Percentiles rank a stretch among this genome's conserved stretches.
phyloP scores from a whole-genome alignment of 768 basidiomycete species.

The Tylopilus rubrobrunneus region DNA sequence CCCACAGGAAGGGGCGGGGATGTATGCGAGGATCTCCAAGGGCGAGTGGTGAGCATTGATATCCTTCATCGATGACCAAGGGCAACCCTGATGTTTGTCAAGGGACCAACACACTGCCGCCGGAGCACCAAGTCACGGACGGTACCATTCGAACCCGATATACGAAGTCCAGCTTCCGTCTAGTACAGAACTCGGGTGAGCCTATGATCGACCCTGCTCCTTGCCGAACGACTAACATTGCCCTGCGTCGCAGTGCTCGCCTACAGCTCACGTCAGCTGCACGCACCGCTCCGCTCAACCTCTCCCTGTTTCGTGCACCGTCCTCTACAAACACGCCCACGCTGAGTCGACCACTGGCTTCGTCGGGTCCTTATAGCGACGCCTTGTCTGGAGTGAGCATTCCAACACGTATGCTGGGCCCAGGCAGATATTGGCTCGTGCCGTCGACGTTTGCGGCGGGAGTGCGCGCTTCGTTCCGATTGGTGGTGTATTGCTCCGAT shows the following conservation, averaged over 20 bases:
- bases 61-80: neutral
- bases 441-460: slow-evolving; percentile 72
- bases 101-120: slow-evolving; percentile 60
- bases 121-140: slow-evolving; percentile 63
- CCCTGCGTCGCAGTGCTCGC: slow-evolving; percentile 48
- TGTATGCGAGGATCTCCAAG: slow-evolving; percentile 68
- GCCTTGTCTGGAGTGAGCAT: slow-evolving; percentile 68
- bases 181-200: slow-evolving; percentile 53
- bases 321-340: slow-evolving; percentile 4
- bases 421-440: slow-evolving; percentile 67
- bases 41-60: slow-evolving; percentile 65
- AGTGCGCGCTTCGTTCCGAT: slow-evolving; percentile 49
- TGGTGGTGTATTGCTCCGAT: slow-evolving; percentile 56
- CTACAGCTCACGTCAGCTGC: slow-evolving; percentile 53
- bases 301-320: slow-evolving; percentile 50
- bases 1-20: slow-evolving; percentile 85
- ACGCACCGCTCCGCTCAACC: slow-evolving; percentile 49
- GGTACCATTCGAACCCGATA: slow-evolving; percentile 65
- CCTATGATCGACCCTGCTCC: neutral
- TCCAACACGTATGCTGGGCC: slow-evolving; percentile 43
- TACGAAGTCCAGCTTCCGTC: slow-evolving; percentile 58
- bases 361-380: slow-evolving; percentile 82
- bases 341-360: slow-evolving; percentile 45
- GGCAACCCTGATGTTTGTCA: neutral
- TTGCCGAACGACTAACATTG: neutral